Base-by-base conservation (phyloP, 345 rosid genomes). In the Barbarea vulgaris region DNA sequence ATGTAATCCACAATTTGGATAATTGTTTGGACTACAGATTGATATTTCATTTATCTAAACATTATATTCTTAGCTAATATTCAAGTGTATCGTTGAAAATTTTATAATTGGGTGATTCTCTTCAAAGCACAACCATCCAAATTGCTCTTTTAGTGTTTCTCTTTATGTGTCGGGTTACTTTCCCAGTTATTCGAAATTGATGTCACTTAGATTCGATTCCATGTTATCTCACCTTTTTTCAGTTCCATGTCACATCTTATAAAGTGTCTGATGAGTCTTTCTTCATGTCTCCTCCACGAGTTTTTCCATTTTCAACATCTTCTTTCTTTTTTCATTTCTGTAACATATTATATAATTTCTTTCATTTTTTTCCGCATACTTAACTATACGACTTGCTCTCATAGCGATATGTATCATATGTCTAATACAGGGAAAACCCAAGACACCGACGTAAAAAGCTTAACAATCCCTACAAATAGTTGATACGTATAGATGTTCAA, bases 81-180 rank as follows among this genome's bases (percentile, higher is more conserved):
- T 22, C 5, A 46, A 31, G 30, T 34, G 41, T 22, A 41, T 48
- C 46, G 54, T 74, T 74, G 67, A 58, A 47, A 18, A 2, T 4
- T 2, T 47, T 47, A 9, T 54, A 44, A 55, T 51, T 51, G 6
- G 34, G 24, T 67, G 60, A 51, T 22, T 62, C 70, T 69, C 70
- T 76, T 69, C 13, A 22, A 54, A 53, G 41, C 64, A 22, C 47
- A 62, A 76, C 80, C 80, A 62, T 69, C 75, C 74, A 69, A 42
- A 62, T 41, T 76, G 75, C 27, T 53, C 46, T 76, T 77, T 68
- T 42, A 60, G 63, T 75, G 74, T 52, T 75, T 68, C 74, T 15
- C 79, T 75, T 60, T 75, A 59, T 59, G 63, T 41, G 74, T 60
- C 55, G 18, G 47, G 80, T 76, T 60, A 52, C 74, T 44, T 65